phyloP scores from a whole-genome alignment of 2,329 filamentous ascomycete genomes.

The Teratosphaeria pseudoeucalypti region DNA sequence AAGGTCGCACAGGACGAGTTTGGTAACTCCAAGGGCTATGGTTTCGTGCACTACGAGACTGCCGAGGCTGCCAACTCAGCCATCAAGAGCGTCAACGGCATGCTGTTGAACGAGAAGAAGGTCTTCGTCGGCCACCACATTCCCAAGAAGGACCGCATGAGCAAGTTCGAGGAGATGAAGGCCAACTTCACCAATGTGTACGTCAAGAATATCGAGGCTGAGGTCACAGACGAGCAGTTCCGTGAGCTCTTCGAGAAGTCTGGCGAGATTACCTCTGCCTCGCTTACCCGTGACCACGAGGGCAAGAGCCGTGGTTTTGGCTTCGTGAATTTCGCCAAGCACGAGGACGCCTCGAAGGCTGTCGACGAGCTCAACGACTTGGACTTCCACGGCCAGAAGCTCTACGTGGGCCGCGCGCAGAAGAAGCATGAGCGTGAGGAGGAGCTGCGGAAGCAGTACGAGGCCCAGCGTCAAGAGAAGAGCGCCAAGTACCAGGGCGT shows the following conservation, averaged over 20 bases:
- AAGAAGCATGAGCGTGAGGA: conserved; percentile 99
- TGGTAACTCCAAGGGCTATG: conserved; percentile 95
- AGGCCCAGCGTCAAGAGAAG: conserved; percentile 95
- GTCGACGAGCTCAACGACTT: conserved; percentile 87
- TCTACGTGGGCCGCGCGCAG: conserved; percentile 96
- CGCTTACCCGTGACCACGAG: conserved; percentile 84
- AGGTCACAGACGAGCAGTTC: conserved; percentile 89
- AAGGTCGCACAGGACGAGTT: conserved; percentile 98
- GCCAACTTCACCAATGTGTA: conserved; percentile 99
- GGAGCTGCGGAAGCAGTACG: conserved; percentile 97
- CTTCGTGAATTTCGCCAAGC: conserved; percentile 88
- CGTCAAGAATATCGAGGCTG: conserved; percentile 89
- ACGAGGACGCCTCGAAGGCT: conserved; percentile 74
- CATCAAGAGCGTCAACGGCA: conserved; percentile 99
- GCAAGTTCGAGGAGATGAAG: conserved; percentile 99
- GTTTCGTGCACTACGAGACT: conserved; percentile 99
- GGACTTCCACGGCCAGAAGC: conserved; percentile 86
- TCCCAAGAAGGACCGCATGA: conserved; percentile 99
- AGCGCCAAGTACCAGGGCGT: conserved; percentile 98
- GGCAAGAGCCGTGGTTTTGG: conserved; percentile 93
- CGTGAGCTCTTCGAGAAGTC: conserved; percentile 83
- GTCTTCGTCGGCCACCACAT: conserved; percentile 99
- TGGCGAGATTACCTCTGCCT: conserved; percentile 91
- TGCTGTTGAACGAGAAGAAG: conserved; percentile 99
- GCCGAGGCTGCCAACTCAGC: conserved; percentile 92